These are phyloP conservation scores for Hypoxylon sp. DNA, from an alignment of 2,329 filamentous ascomycete species.

Conservation along the genomic window DNA sequence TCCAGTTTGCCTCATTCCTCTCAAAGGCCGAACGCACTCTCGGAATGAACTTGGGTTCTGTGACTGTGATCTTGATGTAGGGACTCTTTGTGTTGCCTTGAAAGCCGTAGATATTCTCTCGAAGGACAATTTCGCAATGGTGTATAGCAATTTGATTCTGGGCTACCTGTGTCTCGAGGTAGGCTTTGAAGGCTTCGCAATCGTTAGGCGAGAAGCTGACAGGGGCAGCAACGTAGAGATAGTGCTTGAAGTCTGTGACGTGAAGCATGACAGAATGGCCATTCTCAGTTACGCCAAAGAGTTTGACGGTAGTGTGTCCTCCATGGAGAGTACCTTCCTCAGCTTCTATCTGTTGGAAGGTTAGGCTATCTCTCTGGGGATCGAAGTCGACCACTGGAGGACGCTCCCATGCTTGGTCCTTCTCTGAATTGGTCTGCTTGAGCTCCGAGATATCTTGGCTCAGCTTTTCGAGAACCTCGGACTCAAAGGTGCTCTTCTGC, in stretches of 20 bases:
- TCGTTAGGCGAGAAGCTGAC: slow-evolving; percentile 83
- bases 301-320: slow-evolving; percentile 82
- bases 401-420: slow-evolving; percentile 90
- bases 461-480: slow-evolving; percentile 93
- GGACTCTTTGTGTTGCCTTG: slow-evolving; percentile 93
- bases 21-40: slow-evolving; percentile 83
- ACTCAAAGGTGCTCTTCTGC: slow-evolving; percentile 91
- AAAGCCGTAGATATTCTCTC: slow-evolving; percentile 93
- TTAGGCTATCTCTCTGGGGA: slow-evolving; percentile 75
- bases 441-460: slow-evolving; percentile 90
- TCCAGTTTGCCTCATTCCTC: slow-evolving; percentile 84
- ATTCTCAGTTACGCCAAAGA: slow-evolving; percentile 87
- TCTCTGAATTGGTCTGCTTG: slow-evolving; percentile 89
- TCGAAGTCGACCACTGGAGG: slow-evolving; percentile 66
- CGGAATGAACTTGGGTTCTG: slow-evolving; percentile 85
- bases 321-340: slow-evolving; percentile 88
- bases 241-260: slow-evolving; percentile 95
- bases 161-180: slow-evolving; percentile 82
- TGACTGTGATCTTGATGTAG: slow-evolving; percentile 93
- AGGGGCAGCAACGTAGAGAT: slow-evolving; percentile 92
- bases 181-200: slow-evolving; percentile 81
- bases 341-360: slow-evolving; percentile 94
- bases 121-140: slow-evolving; percentile 83
- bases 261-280: slow-evolving; percentile 96
- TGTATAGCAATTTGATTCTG: slow-evolving; percentile 80